These are phyloP conservation scores for Dioszegia hungarica DNA, from an alignment of 768 basidiomycete species.

Conservation along the genomic window DNA sequence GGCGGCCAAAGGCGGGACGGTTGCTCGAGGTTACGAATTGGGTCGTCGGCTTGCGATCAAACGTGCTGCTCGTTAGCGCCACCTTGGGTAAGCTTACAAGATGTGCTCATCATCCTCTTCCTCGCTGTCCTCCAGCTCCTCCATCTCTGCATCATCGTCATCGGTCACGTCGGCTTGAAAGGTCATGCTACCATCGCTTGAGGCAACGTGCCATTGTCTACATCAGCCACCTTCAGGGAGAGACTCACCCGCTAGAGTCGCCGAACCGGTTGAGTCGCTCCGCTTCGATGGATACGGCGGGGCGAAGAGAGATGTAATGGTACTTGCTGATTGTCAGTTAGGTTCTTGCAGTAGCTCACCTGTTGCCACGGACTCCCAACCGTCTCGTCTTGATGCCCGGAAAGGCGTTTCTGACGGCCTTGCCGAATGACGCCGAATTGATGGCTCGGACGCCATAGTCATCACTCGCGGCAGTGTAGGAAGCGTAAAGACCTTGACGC, in stretches of 20 bases:
- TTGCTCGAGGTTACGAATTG: conserved; percentile 1
- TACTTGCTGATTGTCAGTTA: conserved; percentile 67
- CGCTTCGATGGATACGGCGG: conserved; percentile 29
- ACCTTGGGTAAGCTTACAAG: background rate
- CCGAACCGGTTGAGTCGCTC: conserved; percentile 44
- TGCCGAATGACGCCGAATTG: conserved; percentile 91
- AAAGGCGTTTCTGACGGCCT: conserved; percentile 88
- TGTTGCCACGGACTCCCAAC: conserved; percentile 80
- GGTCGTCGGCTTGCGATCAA: conserved; percentile 10
- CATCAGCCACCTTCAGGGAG: conserved; percentile 35
- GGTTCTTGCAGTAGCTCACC: conserved; percentile 6
- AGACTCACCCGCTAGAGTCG: conserved; percentile 43
- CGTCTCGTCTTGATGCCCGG: conserved; percentile 92
- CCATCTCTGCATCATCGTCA: conserved; percentile 80
- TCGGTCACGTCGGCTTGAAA: conserved; percentile 57
- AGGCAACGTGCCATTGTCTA: conserved; percentile 36
- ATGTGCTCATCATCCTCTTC: conserved; percentile 49
- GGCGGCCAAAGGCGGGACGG: conserved; percentile 6
- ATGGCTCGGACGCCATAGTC: conserved; percentile 90
- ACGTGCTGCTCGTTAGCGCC: background rate
- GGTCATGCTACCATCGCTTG: conserved; percentile 74
- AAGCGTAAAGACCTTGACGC: conserved; percentile 88
- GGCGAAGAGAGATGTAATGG: conserved; percentile 55
- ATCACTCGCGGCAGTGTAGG: conserved; percentile 83
- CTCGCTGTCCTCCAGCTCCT: conserved; percentile 57